Conservation (phyloP, 495 filamentous ascomycete species). For the Daldinia grandis region DNA sequence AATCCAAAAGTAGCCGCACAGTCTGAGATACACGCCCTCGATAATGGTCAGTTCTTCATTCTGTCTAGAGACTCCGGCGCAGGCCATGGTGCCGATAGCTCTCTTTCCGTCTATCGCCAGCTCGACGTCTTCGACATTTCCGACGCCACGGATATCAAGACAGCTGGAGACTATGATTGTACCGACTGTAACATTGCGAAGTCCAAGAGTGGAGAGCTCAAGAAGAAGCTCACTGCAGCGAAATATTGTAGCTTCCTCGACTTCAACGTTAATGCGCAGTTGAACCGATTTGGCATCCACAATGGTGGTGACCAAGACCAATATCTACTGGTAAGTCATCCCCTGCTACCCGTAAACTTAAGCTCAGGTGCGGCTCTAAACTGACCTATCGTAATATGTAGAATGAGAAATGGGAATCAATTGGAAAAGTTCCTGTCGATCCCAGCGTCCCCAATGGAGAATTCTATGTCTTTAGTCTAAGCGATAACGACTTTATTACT, state of each 20-base stretch:
- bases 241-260: conserved; percentile 76
- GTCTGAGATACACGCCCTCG: conserved; percentile 74
- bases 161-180: conserved; percentile 59
- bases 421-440: conserved; percentile 72
- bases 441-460: conserved; percentile 57
- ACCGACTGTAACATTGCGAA: conserved; percentile 43
- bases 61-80: conserved; percentile 71
- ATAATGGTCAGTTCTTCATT: conserved; percentile 71
- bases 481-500: conserved; percentile 85
- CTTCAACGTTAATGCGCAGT: conserved; percentile 73
- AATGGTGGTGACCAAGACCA: conserved; percentile 60
- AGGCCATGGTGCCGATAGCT: conserved; percentile 64
- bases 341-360: background rate
- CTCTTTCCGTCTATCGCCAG: conserved; percentile 72
- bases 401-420: conserved; percentile 86
- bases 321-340: conserved; percentile 34
- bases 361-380: background rate
- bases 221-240: conserved; percentile 66
- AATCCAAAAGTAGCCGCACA: conserved; percentile 67
- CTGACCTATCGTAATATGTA: conserved; percentile 9
- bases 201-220: conserved; percentile 60
- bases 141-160: conserved; percentile 71
- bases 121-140: conserved; percentile 76
- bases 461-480: conserved; percentile 73
- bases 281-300: conserved; percentile 73